Percentiles rank a stretch among this genome's conserved stretches.
These are phyloP conservation scores for Boletus sp. DNA, from an alignment of 768 basidiomycete species.

Conservation along the genomic window DNA sequence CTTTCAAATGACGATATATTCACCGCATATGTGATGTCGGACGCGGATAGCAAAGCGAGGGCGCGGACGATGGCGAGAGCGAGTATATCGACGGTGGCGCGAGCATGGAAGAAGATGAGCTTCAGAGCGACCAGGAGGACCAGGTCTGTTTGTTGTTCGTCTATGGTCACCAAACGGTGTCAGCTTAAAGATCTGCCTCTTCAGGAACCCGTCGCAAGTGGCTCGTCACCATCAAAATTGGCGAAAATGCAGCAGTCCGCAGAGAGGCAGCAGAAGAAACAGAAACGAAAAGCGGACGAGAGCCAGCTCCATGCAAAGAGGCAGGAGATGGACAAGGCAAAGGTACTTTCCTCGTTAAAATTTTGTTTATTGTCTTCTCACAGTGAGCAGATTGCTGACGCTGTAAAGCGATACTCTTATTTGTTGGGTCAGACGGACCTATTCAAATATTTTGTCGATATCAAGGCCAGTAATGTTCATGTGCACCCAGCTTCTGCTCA, in stretches of 20 bases:
- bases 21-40: conserved; percentile 15
- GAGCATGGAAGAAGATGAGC: conserved; percentile 60
- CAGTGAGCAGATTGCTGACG: conserved; percentile 71
- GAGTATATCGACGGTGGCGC: conserved; percentile 61
- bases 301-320: conserved; percentile 67
- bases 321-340: conserved; percentile 86
- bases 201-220: conserved; percentile 21
- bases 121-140: conserved; percentile 53
- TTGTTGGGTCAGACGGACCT: conserved; percentile 97
- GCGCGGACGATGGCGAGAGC: conserved; percentile 66
- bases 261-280: conserved; percentile 44
- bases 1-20: conserved; percentile 3
- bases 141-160: conserved; percentile 20
- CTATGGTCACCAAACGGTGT: conserved; percentile 2
- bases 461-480: conserved; percentile 60
- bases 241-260: conserved; percentile 38
- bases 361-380: conserved; percentile 6
- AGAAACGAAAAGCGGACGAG: conserved; percentile 66
- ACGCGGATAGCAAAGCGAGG: conserved; percentile 56
- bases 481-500: not conserved
- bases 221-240: conserved; percentile 31
- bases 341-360: conserved; percentile 44
- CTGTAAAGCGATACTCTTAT: conserved; percentile 95
- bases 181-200: not conserved
- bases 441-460: conserved; percentile 97